Evolutionary conservation across 2,329 filamentous ascomycete species (phyloP), one percentile per base, ranked within the genome.

Genomic region (Paraphoma sp.): DNA sequence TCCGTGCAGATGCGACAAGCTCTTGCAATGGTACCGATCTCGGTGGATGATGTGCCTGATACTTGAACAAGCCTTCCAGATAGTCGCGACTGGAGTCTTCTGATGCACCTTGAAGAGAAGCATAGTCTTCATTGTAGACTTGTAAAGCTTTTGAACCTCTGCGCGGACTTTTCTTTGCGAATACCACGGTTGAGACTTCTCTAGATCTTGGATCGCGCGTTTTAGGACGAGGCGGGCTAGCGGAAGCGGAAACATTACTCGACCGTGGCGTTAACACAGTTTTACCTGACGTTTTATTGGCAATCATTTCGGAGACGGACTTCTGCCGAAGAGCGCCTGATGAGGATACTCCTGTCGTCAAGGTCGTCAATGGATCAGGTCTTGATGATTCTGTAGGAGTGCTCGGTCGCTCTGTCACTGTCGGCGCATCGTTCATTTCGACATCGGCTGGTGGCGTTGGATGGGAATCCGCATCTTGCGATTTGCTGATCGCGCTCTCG

Each of bases 1-100:
- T 99, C 70, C 93, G 90, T 4, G 93, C 91, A 44, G 91, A 89
- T 53, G 89, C 86, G 3, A 98, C 81, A 0, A 98, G 83, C 42
- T 91, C 89, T 54, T 91, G 80, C n/a, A 89, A 78, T 23, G 82
- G 79, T 16, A 76, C 76, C 42, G 82, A 80, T 56, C 83, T 78
- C 45, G 83, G 83, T 43, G 83, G 84, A 50, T 83, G 82, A 53
- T 86, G 85, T 33, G 87, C 84, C 60, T 83, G 80, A 40, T 79
- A 82, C 44, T 78, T 74, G 70, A 89, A 89, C 16, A 89, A 77
- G 6, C 86, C 86, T 64, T 87, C 84, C 4, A 89, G 77, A 67
- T 89, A 89, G 67, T 89, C 87, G 52, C 73, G 76, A 50, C 78
- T 75, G 2, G 79, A 75, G 65, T 84, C 77, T 54, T 81, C 74